These are phyloP conservation scores for Trichoderma atrobrunneum DNA, from an alignment of 2,329 filamentous ascomycete genomes.

Conservation along the genomic window DNA sequence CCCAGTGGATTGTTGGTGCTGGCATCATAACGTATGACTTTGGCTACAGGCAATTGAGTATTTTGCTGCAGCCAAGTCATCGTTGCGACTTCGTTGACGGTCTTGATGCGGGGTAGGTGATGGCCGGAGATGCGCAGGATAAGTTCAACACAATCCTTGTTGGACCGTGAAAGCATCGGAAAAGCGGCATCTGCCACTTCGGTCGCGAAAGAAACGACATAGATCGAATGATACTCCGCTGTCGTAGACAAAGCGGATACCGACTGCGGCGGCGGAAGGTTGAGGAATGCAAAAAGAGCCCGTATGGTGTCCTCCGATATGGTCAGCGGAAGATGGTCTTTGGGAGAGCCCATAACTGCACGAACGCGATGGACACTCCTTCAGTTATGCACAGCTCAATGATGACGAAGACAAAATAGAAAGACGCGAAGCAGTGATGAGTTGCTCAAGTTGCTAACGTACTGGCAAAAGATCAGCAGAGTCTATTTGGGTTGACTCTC, in stretches of 20 bases:
- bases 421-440: not conserved
- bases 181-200: not conserved
- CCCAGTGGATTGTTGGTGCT: not conserved
- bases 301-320: not conserved
- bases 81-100: conserved; percentile 36
- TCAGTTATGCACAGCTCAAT: not conserved
- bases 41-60: not conserved
- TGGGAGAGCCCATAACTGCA: not conserved
- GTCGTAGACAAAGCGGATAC: not conserved
- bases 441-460: not conserved
- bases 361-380: not conserved
- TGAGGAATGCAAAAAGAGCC: not conserved
- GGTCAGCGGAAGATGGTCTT: not conserved
- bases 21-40: not conserved
- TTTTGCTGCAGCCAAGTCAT: conserved; percentile 32
- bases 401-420: not conserved
- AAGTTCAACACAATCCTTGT: conserved; percentile 10
- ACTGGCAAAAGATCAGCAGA: not conserved
- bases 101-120: conserved; percentile 37
- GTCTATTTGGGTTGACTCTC: not conserved
- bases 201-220: not conserved
- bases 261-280: not conserved
- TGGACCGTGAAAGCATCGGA: not conserved
- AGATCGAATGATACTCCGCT: not conserved
- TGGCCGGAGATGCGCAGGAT: conserved; percentile 37